These are phyloP conservation scores for Phytophthora cryptogea DNA, from an alignment of 352 stramenopile species.

Conservation along the genomic window DNA sequence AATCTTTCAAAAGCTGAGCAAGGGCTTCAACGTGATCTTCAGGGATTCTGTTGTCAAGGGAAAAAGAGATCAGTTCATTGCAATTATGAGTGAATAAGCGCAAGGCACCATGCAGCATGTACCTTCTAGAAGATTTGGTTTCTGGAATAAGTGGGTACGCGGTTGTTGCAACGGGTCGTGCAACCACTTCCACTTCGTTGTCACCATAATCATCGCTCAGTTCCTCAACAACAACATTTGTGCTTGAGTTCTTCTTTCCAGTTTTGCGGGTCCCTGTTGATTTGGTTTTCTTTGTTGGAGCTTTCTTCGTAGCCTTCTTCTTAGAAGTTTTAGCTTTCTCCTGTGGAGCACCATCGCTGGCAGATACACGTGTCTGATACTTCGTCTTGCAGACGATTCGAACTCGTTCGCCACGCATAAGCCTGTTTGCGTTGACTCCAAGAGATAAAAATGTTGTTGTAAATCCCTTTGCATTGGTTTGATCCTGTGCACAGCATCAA, in stretches of 20 bases:
- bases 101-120: constrained; percentile 7
- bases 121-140: constrained; percentile 54
- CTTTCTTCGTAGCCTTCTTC: constrained; percentile 46
- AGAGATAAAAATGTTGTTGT: constrained; percentile 81
- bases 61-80: constrained; percentile 2
- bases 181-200: constrained; percentile 58
- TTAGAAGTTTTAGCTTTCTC: constrained; percentile 26
- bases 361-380: constrained; percentile 39
- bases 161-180: constrained; percentile 25
- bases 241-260: constrained; percentile 34
- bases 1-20: constrained; percentile 85
- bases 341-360: constrained; percentile 21
- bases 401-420: constrained; percentile 70
- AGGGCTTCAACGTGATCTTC: constrained; percentile 70
- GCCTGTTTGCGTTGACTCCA: constrained; percentile 53
- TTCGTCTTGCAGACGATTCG: constrained; percentile 83
- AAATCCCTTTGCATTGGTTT: constrained; percentile 83
- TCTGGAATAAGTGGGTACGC: constrained; percentile 63
- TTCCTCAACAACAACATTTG: constrained; percentile 55
- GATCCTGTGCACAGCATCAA: constrained; percentile 46
- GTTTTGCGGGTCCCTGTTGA: constrained; percentile 28
- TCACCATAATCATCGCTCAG: constrained; percentile 68
- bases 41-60: constrained; percentile 53
- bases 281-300: constrained; percentile 40
- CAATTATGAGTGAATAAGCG: neutral